Conservation (phyloP, 768 basidiomycete genomes). For the Cystoderma amianthinum region DNA sequence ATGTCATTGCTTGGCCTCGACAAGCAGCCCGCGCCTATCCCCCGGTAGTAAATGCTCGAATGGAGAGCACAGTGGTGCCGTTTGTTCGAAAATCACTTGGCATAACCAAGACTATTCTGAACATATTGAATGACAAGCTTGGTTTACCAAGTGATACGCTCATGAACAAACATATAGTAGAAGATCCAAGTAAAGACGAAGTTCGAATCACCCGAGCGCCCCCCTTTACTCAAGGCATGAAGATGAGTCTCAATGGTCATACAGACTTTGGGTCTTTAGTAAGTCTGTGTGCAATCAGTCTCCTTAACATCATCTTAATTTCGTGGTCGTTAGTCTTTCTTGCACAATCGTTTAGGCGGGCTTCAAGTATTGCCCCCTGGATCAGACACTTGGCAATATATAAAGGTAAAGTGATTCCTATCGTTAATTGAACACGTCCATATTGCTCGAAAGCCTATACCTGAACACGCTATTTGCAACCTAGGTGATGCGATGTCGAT, state of each 20-base stretch:
- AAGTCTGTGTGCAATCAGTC: conserved; percentile 5
- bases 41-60: conserved; percentile 36
- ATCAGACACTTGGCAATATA: conserved; percentile 52
- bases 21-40: conserved; percentile 59
- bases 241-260: conserved; percentile 43
- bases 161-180: conserved; percentile 28
- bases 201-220: conserved; percentile 44
- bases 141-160: conserved; percentile 43
- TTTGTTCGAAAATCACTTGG: conserved; percentile 48
- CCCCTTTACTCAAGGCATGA: conserved; percentile 15
- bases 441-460: conserved; percentile 28
- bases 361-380: conserved; percentile 57
- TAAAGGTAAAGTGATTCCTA: conserved; percentile 34
- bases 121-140: conserved; percentile 44
- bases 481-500: conserved; percentile 51
- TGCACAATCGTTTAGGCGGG: conserved; percentile 60
- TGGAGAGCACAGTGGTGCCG: conserved; percentile 36
- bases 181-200: conserved; percentile 46
- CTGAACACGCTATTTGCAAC: conserved; percentile 48
- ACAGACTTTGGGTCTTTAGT: conserved; percentile 57
- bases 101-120: conserved; percentile 42
- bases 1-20: conserved; percentile 52
- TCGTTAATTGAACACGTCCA: neutral
- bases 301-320: conserved; percentile 19
- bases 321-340: conserved; percentile 38